Base-by-base conservation (phyloP, 768 basidiomycete species). In the Agrocybe chaxingu region DNA sequence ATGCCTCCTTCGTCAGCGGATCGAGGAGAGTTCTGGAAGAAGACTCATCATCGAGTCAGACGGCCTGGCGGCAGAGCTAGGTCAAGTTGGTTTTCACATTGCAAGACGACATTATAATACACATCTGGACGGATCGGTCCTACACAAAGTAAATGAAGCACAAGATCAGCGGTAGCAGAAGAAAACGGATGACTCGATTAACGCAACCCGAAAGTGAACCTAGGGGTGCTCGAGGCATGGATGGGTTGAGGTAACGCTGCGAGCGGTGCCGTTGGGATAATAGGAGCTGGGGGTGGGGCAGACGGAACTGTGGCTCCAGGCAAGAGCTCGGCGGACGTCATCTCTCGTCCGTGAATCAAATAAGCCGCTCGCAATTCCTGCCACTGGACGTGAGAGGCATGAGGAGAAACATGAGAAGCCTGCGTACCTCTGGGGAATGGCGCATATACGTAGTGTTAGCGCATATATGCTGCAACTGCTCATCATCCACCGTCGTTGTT, bases 291-390 rank as follows among this genome's bases (percentile, higher is more conserved):
- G 1, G 49, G 44, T 7, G 39, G 44, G 18, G 29, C 35, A 2
- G 45, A 43, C 12, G 51, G 13, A 5, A 47, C 31, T 19, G 40
- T n/a, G 16, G 41, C 52, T 12, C 47, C 24, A 8, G 47, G 45
- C 8, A 60, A 10, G 37, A 70, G 60, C 48, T 75, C 71, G 5
- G 63, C 58, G 2, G 80, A 81, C 3, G 69, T 71, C 43, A 79
- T 67, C 52, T 79, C 76, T 35, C 74, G 73, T 0, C 73, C 68
- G 36, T 67, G 64, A n/a, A 67, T 61, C 32, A 70, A 52, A 48
- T 55, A 75, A 0, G 78, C 78, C 41, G 81, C 55, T 40, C 78
- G 78, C 36, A 81, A 71, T 65, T 82, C 80, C 80, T 82, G 31
- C 3, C 18, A 16, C 10, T 13, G 45, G 45, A 37, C 16, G 32